Conservation (phyloP, 495 filamentous ascomycete genomes). For the Penicillium samsonianum region DNA sequence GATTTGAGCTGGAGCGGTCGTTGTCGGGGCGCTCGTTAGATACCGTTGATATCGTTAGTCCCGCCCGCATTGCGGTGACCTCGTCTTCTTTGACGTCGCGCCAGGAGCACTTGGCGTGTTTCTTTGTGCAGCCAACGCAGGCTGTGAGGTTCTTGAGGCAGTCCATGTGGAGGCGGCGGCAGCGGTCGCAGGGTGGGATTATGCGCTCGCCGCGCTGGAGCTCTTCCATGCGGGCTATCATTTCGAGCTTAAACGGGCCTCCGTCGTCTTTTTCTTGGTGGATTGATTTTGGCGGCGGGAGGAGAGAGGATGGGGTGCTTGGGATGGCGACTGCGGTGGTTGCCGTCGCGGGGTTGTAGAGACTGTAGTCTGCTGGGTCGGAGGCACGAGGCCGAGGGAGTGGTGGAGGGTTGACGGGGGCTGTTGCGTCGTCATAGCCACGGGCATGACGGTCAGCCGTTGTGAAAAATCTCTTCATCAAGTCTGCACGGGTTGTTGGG, state of each 20-base stretch:
- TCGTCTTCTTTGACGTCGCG: slow-evolving; percentile 73
- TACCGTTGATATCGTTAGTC: slow-evolving; percentile 1
- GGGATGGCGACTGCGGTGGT: slow-evolving; percentile 52
- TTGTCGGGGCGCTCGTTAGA: slow-evolving; percentile 27
- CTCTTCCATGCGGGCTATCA: slow-evolving; percentile 74
- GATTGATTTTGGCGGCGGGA: slow-evolving; percentile 51
- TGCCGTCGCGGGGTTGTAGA: slow-evolving; percentile 38
- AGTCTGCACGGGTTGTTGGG: slow-evolving; percentile 52
- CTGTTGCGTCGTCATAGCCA: slow-evolving; percentile 36
- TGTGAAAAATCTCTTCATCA: slow-evolving; percentile 60
- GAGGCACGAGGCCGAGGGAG: slow-evolving; percentile 39
- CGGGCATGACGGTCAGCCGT: slow-evolving; percentile 52
- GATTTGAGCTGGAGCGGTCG: slow-evolving; percentile 13
- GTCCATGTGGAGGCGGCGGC: slow-evolving; percentile 74
- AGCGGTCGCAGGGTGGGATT: slow-evolving; percentile 79
- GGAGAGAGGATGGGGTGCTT: slow-evolving; percentile 51
- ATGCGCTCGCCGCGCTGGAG: slow-evolving; percentile 70
- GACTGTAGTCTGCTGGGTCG: slow-evolving; percentile 41
- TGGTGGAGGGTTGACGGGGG: slow-evolving; percentile 31
- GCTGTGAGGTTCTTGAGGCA: slow-evolving; percentile 84
- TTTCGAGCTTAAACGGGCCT: slow-evolving; percentile 63
- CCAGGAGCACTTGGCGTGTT: slow-evolving; percentile 86
- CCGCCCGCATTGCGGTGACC: slow-evolving; percentile 4
- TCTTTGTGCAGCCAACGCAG: slow-evolving; percentile 84
- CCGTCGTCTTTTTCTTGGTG: slow-evolving; percentile 58